phyloP scores from a whole-genome alignment of 2,329 filamentous ascomycete species.

The Alternaria brassicae region DNA sequence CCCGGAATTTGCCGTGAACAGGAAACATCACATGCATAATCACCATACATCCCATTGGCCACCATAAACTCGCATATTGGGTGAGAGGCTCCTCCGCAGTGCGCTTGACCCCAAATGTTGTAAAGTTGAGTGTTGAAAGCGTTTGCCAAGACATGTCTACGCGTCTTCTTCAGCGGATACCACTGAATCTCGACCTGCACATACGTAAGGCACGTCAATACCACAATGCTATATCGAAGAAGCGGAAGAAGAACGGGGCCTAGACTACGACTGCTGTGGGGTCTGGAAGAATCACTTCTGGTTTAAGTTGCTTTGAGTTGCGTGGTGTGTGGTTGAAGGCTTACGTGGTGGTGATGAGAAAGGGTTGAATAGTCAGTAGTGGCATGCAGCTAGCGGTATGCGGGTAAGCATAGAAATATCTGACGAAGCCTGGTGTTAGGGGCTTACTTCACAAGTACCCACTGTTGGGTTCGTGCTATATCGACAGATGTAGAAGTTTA shows the following conservation, averaged over 20 bases:
- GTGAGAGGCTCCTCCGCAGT: background rate
- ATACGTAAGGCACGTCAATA: background rate
- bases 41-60: background rate
- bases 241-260: background rate
- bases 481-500: background rate
- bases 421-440: too few species aligned
- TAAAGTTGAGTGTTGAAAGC: background rate
- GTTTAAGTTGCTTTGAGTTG: background rate
- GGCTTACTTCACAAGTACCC: too few species aligned
- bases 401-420: too few species aligned
- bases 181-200: background rate
- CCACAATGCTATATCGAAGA: background rate
- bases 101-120: background rate
- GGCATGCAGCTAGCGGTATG: background rate
- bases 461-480: background rate
- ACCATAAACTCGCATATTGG: background rate
- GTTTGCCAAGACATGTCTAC: conserved; percentile 1
- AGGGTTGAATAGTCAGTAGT: background rate
- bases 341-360: background rate
- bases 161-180: background rate
- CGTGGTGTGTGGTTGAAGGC: background rate
- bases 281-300: too few species aligned
- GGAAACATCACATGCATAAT: background rate
- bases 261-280: background rate
- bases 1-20: background rate